phyloP scores from a whole-genome alignment of 148 eudicot genomes.

The Linanthus parryae region DNA sequence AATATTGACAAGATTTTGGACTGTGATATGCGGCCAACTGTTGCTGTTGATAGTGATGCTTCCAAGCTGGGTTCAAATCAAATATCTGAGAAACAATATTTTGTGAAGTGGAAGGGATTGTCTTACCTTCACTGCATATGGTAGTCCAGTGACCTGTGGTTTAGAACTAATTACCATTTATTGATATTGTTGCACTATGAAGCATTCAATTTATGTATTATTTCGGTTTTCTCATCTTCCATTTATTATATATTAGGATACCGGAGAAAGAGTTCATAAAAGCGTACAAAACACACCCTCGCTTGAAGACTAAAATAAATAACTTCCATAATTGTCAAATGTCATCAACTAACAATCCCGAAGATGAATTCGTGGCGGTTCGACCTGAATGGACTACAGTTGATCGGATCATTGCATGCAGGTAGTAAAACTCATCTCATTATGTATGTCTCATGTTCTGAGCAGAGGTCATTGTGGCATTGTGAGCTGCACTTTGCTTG shows the following conservation, averaged over 20 bases:
- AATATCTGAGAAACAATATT: slow-evolving; percentile 67
- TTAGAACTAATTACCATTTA: too few species aligned
- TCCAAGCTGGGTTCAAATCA: slow-evolving; percentile 61
- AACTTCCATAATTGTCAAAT: slow-evolving; percentile 69
- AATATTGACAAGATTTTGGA: slow-evolving; percentile 90
- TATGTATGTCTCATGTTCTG: too few species aligned
- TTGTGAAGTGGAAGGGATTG: slow-evolving; percentile 88
- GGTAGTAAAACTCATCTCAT: slow-evolving; percentile 35
- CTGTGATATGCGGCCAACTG: slow-evolving; percentile 69
- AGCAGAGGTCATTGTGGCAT: not conserved
- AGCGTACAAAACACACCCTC: slow-evolving; percentile 81
- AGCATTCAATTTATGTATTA: not conserved
- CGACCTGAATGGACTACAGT: slow-evolving; percentile 95
- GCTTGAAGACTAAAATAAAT: slow-evolving; percentile 76
- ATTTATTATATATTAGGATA: slow-evolving; percentile 43
- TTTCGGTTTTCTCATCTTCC: slow-evolving; percentile 2
- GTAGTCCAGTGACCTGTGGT: slow-evolving; percentile 38
- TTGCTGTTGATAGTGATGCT: slow-evolving; percentile 55
- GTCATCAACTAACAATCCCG: slow-evolving; percentile 46
- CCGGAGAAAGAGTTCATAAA: slow-evolving; percentile 72
- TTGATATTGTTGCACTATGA: too few species aligned
- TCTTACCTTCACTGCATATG: slow-evolving; percentile 93
- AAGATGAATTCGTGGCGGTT: slow-evolving; percentile 71
- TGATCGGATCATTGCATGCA: slow-evolving; percentile 89
- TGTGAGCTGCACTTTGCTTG: not conserved